phyloP scores from a whole-genome alignment of 2,329 filamentous ascomycete species.

The Chaetomium sp. region DNA sequence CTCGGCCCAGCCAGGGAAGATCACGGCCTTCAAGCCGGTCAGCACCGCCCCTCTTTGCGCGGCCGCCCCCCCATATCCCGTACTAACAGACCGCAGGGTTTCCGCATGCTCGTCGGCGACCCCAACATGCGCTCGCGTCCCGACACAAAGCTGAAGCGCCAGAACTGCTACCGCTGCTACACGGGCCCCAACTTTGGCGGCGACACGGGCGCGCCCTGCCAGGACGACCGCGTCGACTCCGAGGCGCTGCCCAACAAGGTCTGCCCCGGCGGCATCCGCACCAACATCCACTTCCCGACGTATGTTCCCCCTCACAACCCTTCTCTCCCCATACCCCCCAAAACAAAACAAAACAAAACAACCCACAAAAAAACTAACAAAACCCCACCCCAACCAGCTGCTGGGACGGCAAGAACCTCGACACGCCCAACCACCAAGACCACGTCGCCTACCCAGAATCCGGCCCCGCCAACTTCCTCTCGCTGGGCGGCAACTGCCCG shows the following conservation, averaged over 20 bases:
- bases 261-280: constrained; percentile 49
- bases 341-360: constrained; percentile 46
- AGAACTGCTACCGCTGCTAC: constrained; percentile 51
- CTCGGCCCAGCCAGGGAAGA: constrained; percentile 44
- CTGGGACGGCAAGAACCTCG: constrained; percentile 54
- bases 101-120: constrained; percentile 53
- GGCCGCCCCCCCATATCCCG: background rate
- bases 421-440: constrained; percentile 50
- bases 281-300: constrained; percentile 53
- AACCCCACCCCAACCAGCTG: constrained; percentile 40
- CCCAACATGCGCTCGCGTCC: constrained; percentile 41
- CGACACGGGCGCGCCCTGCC: constrained; percentile 40
- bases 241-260: constrained; percentile 43
- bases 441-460: constrained; percentile 46
- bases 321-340: constrained; percentile 52
- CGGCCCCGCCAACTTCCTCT: constrained; percentile 46
- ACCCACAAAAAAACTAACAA: background rate
- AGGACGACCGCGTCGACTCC: constrained; percentile 46
- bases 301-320: constrained; percentile 53
- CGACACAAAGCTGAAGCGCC: constrained; percentile 39
- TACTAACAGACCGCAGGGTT: constrained; percentile 40
- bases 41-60: constrained; percentile 26
- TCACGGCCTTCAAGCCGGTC: constrained; percentile 53
- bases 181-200: constrained; percentile 50
- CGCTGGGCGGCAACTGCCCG: constrained; percentile 44